phyloP scores from a whole-genome alignment of 2,329 filamentous ascomycete species.

The Phoma sp. region DNA sequence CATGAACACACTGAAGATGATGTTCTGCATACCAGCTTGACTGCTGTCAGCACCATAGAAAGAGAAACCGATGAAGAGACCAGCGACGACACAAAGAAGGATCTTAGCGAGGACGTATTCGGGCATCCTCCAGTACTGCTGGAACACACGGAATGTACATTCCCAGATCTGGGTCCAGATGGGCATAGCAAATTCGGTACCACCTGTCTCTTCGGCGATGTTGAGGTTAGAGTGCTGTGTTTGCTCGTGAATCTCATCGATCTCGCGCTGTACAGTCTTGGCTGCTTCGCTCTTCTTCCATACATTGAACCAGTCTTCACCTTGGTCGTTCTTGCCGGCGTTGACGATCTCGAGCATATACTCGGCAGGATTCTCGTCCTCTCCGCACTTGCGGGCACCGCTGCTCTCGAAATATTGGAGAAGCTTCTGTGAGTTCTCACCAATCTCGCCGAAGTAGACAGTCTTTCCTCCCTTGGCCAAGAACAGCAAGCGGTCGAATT shows the following conservation, averaged over 20 bases:
- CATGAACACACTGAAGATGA: constrained; percentile 61
- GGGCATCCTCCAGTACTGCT: constrained; percentile 57
- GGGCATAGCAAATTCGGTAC: constrained; percentile 55
- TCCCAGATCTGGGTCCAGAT: constrained; percentile 43
- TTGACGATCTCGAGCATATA: constrained; percentile 70
- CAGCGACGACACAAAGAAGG: constrained; percentile 32
- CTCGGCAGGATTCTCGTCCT: constrained; percentile 75
- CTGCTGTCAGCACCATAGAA: constrained; percentile 51
- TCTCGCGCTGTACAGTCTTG: constrained; percentile 43
- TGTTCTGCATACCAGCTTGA: constrained; percentile 54
- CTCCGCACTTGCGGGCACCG: constrained; percentile 66
- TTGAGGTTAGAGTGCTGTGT: constrained; percentile 36
- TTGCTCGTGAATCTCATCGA: constrained; percentile 51
- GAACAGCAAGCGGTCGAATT: constrained; percentile 55
- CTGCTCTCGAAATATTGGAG: constrained; percentile 66
- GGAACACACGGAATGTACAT: constrained; percentile 53
- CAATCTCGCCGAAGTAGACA: constrained; percentile 58
- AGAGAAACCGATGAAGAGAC: constrained; percentile 51
- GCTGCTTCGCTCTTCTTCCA: constrained; percentile 44
- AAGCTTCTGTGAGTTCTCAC: constrained; percentile 51
- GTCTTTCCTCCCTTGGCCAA: constrained; percentile 55
- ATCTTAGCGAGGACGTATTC: constrained; percentile 51
- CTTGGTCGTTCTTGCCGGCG: constrained; percentile 40
- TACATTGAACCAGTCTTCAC: constrained; percentile 51
- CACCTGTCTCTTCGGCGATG: constrained; percentile 43